phyloP scores from a whole-genome alignment of 2,329 filamentous ascomycete genomes.

The Acrodontium crateriforme region DNA sequence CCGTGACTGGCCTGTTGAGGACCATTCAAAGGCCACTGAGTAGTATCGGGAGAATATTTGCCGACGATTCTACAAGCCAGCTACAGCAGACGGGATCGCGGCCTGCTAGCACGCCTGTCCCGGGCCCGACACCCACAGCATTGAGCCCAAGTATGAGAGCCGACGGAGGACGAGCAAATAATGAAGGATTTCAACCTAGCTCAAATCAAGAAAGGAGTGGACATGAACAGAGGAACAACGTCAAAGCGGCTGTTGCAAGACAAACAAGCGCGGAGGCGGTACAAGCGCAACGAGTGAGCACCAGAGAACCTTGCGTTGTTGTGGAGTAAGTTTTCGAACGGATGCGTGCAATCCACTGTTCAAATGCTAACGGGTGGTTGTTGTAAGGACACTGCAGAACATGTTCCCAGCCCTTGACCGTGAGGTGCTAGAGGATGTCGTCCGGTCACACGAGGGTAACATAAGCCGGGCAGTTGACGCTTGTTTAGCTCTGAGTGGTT shows the following conservation, averaged over 20 bases:
- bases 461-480: constrained; percentile 35
- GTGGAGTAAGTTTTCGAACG: constrained; percentile 46
- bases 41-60: constrained; percentile 90
- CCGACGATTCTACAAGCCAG: constrained; percentile 44
- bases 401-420: constrained; percentile 96
- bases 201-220: too few relatives aligned
- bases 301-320: constrained; percentile 75
- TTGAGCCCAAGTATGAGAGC: too few relatives aligned
- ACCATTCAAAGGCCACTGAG: constrained; percentile 84
- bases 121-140: constrained; percentile 35
- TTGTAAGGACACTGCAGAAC: constrained; percentile 56
- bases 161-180: too few relatives aligned
- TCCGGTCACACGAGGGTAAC: constrained; percentile 81
- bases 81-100: constrained; percentile 6
- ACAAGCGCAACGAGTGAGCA: constrained; percentile 69
- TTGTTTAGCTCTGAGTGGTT: constrained; percentile 30
- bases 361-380: background rate
- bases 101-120: constrained; percentile 32
- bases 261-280: constrained; percentile 85
- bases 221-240: constrained; percentile 19
- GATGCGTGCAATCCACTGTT: background rate
- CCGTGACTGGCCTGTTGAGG: constrained; percentile 71
- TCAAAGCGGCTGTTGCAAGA: constrained; percentile 68
- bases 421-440: constrained; percentile 93
- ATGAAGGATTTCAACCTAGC: too few relatives aligned